phyloP scores from a whole-genome alignment of 108 stramenopile genomes.

The Ochromonas danica region DNA sequence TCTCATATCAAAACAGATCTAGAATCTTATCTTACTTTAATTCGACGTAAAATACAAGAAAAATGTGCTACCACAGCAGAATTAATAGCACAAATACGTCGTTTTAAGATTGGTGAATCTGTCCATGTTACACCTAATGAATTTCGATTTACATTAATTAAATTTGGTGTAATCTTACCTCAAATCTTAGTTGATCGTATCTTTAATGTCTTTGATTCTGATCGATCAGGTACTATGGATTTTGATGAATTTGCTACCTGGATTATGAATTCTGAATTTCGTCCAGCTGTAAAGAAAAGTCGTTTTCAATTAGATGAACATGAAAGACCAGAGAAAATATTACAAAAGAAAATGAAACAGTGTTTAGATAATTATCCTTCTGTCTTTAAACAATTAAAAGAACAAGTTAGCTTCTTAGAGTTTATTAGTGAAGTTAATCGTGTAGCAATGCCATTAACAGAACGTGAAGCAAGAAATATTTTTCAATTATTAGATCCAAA shows the following conservation, averaged over 20 bases:
- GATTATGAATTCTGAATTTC: constrained; percentile 38
- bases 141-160: constrained; percentile 33
- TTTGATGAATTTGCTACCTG: constrained; percentile 35
- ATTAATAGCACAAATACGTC: constrained; percentile 25
- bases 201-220: constrained; percentile 34
- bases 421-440: constrained; percentile 16
- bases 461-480: constrained; percentile 3
- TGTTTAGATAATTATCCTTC: not conserved
- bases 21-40: constrained; percentile 1
- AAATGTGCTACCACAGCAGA: constrained; percentile 6
- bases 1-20: constrained; percentile 32
- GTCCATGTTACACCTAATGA: constrained; percentile 33
- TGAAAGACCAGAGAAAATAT: not conserved
- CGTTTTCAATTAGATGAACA: not conserved
- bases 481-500: constrained; percentile 21
- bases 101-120: not conserved
- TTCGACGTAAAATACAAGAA: constrained; percentile 32
- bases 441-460: not conserved
- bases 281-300: constrained; percentile 3
- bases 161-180: constrained; percentile 29
- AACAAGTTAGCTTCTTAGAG: constrained; percentile 16
- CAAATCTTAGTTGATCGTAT: constrained; percentile 25
- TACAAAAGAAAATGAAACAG: not conserved
- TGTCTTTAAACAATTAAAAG: not conserved
- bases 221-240: constrained; percentile 31